These are phyloP conservation scores for Candida mesenterica DNA, from an alignment of 1,139 yeast genomes.

Conservation along the genomic window DNA sequence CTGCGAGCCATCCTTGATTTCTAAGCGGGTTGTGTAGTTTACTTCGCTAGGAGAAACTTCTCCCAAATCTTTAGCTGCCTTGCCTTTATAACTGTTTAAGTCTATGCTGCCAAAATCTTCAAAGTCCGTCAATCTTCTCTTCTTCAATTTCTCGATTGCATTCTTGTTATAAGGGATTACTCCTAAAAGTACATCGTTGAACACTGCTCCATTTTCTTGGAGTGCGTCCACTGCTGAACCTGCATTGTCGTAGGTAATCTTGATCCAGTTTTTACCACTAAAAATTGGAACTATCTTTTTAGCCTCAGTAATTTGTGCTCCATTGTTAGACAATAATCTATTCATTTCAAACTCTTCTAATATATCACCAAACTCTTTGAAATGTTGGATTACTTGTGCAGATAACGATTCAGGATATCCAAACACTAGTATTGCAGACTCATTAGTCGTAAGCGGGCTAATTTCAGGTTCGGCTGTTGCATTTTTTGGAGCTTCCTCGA, in stretches of 20 bases:
- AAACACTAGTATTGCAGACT: slow-evolving; percentile 75
- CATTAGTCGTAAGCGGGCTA: slow-evolving; percentile 33
- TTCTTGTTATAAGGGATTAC: slow-evolving; percentile 68
- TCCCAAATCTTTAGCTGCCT: slow-evolving; percentile 3
- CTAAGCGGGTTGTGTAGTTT: slow-evolving; percentile 28
- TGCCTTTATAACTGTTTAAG: slow-evolving; percentile 9
- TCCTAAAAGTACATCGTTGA: slow-evolving; percentile 72
- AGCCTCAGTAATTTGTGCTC: not conserved
- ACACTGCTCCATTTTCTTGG: slow-evolving; percentile 73
- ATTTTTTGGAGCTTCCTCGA: slow-evolving; percentile 11
- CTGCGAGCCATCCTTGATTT: slow-evolving; percentile 42
- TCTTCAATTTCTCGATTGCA: slow-evolving; percentile 62
- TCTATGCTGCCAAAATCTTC: slow-evolving; percentile 54
- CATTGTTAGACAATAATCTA: slow-evolving; percentile 11
- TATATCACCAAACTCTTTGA: slow-evolving; percentile 76
- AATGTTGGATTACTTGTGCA: slow-evolving; percentile 65
- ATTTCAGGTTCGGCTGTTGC: slow-evolving; percentile 11
- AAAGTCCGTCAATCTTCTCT: slow-evolving; percentile 46
- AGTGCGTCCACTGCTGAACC: slow-evolving; percentile 79
- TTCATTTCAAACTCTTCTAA: slow-evolving; percentile 66
- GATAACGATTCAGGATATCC: slow-evolving; percentile 84
- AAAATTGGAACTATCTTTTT: slow-evolving; percentile 56
- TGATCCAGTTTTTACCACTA: slow-evolving; percentile 87
- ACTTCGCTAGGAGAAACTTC: slow-evolving; percentile 4
- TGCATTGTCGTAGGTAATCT: slow-evolving; percentile 75